Evolutionary conservation across 176 grass and related monocot species (phyloP).

Genomic region (Ampelocalamus luodianensis): DNA sequence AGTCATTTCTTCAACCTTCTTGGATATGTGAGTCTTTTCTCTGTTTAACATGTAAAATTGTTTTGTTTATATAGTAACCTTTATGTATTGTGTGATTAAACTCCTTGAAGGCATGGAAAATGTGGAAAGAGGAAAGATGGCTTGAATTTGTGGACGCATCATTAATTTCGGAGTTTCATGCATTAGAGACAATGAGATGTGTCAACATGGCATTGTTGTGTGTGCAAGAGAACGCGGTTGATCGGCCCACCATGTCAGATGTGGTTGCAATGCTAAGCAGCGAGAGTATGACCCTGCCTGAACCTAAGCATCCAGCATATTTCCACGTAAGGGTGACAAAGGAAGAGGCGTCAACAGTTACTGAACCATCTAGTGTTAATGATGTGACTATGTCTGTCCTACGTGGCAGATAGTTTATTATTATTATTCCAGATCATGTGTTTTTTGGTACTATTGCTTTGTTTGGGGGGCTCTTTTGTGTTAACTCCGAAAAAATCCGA

Average conservation of each 20-base stretch:
- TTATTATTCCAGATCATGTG: background rate
- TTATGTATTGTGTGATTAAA: background rate
- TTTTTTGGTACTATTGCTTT: too few species aligned
- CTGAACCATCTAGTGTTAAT: background rate
- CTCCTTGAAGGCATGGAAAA: conserved; percentile 20
- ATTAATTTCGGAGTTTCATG: background rate
- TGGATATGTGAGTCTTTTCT: conserved; percentile 29
- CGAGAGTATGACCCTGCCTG: background rate
- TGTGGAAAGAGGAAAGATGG: conserved; percentile 28
- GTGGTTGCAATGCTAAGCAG: conserved; percentile 20
- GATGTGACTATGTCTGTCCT: background rate
- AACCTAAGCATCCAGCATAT: background rate
- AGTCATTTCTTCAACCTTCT: conserved; percentile 29
- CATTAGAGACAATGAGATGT: background rate
- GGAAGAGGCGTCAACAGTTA: background rate
- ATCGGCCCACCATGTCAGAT: background rate
- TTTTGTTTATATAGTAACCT: background rate
- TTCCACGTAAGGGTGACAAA: background rate
- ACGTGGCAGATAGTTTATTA: background rate
- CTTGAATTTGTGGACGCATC: background rate
- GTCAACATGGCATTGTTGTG: conserved; percentile 16
- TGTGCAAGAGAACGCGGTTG: conserved; percentile 1
- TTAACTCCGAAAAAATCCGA: too few species aligned
- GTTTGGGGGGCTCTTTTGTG: too few species aligned
- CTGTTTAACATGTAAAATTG: background rate